A percentile compares a stretch with the other conserved stretches of the same genome.
Evolutionary conservation across 192 early-diverging fungal species (phyloP).

Genomic region (Gryganskiella cystojenkinii): DNA sequence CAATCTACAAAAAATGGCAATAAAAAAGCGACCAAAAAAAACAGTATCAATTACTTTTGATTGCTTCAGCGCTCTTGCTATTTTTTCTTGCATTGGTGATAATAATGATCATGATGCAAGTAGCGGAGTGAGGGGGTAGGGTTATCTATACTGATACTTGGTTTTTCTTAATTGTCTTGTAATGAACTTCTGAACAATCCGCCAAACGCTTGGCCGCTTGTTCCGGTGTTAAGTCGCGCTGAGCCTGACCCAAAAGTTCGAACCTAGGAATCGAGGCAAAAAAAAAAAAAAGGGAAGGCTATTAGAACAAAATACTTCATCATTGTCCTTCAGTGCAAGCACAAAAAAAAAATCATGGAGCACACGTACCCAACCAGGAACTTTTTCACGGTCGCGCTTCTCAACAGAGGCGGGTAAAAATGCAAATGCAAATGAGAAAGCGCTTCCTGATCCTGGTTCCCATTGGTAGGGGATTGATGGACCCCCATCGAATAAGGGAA

Average conservation of each 20-base stretch:
- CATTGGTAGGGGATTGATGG: conserved; percentile 84
- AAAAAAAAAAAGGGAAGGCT: background rate
- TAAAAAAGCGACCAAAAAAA: too few species aligned
- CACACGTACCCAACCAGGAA: conserved; percentile 89
- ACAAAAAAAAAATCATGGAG: background rate
- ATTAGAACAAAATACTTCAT: too few species aligned
- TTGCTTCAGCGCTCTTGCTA: too few species aligned
- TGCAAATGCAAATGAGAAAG: conserved; percentile 90
- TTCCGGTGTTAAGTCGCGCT: conserved; percentile 95
- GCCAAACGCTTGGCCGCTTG: conserved; percentile 84
- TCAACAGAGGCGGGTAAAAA: conserved; percentile 94
- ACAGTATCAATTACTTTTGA: too few species aligned
- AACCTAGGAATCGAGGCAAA: conserved; percentile 62
- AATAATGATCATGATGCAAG: too few species aligned
- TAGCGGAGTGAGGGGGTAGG: too few species aligned
- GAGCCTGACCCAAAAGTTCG: conserved; percentile 94
- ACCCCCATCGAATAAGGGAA: conserved; percentile 99
- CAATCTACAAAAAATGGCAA: too few species aligned
- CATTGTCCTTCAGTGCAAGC: background rate
- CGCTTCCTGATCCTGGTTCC: conserved; percentile 54
- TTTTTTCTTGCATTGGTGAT: too few species aligned
- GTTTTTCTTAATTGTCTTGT: conserved; percentile 43
- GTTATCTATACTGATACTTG: background rate
- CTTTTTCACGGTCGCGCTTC: conserved; percentile 92
- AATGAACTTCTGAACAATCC: conserved; percentile 68